Percentiles rank a stretch among this genome's conserved stretches.
phyloP scores from a whole-genome alignment of 2,329 filamentous ascomycete species.

The Leptographium flavum region DNA sequence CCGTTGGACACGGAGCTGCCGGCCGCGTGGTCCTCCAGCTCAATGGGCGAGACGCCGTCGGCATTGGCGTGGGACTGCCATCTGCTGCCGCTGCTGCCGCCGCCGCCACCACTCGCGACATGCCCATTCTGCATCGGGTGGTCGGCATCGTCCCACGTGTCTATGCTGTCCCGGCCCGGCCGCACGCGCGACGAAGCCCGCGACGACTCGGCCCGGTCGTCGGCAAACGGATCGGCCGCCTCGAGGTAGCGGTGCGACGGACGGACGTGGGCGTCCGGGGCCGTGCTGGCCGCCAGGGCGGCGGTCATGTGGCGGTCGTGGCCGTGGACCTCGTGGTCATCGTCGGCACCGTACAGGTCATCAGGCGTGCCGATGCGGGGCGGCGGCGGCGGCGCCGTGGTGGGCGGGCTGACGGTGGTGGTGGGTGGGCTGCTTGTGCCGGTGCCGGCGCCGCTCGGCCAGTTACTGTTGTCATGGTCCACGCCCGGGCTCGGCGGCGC shows the following conservation, averaged over 20 bases:
- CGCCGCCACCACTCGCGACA: background rate
- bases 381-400: background rate
- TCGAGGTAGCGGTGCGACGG: background rate
- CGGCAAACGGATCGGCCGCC: constrained; percentile 7
- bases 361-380: background rate
- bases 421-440: background rate
- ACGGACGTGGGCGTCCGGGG: constrained; percentile 2
- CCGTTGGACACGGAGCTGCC: background rate
- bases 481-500: constrained; percentile 5
- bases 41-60: background rate
- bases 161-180: background rate
- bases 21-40: background rate
- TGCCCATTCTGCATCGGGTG: too few species aligned
- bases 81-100: background rate
- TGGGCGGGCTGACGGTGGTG: too few species aligned
- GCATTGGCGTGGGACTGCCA: too few species aligned
- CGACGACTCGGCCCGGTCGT: constrained; percentile 5
- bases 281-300: constrained; percentile 10
- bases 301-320: constrained; percentile 9
- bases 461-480: background rate
- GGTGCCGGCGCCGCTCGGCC: constrained; percentile 1
- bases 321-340: background rate
- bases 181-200: constrained; percentile 6
- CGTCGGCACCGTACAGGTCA: background rate
- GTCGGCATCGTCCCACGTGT: too few species aligned